Evolutionary conservation across 768 basidiomycete species (phyloP), one percentile per base, ranked within the genome.

Genomic region (Suillus cothurnatus): DNA sequence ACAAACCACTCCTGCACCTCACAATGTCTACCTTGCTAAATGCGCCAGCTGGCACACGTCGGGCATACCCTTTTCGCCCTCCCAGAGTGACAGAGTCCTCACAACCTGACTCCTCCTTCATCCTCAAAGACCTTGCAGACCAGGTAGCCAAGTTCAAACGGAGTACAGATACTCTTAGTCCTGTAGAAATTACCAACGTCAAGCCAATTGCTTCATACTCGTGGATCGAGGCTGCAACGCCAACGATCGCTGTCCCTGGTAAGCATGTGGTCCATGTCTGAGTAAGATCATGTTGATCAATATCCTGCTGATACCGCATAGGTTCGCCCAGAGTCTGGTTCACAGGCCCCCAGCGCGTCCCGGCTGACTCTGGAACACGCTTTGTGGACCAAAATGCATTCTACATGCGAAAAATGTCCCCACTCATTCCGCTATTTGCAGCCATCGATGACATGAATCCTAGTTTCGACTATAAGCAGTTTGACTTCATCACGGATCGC

Each of bases 251-350:
- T 58, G 81, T 86, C 53, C 85, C 85, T 66, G 85, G 84, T 81
- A 61, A 52, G 57, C 38, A 58, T 28, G 28, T 12, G 6, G 17
- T 58, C 23, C 23, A 58, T 39, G 39, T 39, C 26, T 15, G 38
- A 19, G 26, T 28, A 28, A 39, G 38, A 58, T 28, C 36, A n/a
- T n/a, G 14, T 12, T 67, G 11, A 31, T 55, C 23, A 61, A n/a
- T 39, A 14, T 52, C 23, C 17, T 39, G 9, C 14, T 19, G 38
- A 28, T 39, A 26, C 73, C 6, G 61, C 75, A 5, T 65, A 91
- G 88, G 88, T 0, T 86, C 85, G 0, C 88, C 90, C 0, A 81
- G 83, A 23, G 74, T 82, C 61, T 91, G 89, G 90, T 79, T 84
- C 31, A 71, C 76, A 0, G 69, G 81, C 7, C 89, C 90, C 1